Evolutionary conservation across 768 basidiomycete species (phyloP).

Genomic region (Phaeotremella skinneri): DNA sequence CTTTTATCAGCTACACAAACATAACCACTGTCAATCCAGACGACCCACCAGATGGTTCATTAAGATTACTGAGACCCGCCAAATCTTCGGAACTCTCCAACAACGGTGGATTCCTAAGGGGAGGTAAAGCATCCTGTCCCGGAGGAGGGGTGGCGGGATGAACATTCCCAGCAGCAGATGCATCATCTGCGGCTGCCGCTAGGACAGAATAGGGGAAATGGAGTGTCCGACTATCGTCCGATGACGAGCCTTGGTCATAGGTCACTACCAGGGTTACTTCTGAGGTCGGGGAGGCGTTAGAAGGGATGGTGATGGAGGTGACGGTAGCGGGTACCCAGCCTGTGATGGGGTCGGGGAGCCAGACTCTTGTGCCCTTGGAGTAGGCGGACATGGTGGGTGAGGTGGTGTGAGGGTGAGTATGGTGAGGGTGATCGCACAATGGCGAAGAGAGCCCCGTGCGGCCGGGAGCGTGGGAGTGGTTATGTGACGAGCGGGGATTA

Average conservation of each 20-base stretch:
- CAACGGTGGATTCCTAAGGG: constrained; percentile 91
- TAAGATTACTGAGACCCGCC: constrained; percentile 94
- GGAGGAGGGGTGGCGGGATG: constrained; percentile 26
- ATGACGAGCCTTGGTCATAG: constrained; percentile 12
- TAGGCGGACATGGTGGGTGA: constrained; percentile 26
- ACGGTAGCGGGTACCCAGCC: constrained; percentile 49
- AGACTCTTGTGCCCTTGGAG: constrained; percentile 48
- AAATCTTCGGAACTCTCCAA: constrained; percentile 97
- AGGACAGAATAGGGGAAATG: constrained; percentile 35
- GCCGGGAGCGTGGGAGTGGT: constrained; percentile 1
- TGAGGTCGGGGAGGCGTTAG: constrained; percentile 24
- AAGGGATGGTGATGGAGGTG: constrained; percentile 33
- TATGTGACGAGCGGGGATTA: too few species aligned
- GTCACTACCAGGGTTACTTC: constrained; percentile 31
- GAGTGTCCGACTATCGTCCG: constrained; percentile 22
- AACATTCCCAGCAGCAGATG: constrained; percentile 20
- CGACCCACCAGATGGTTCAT: constrained; percentile 85
- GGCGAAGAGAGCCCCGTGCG: too few species aligned
- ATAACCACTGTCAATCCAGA: background rate
- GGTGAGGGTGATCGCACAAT: too few species aligned
- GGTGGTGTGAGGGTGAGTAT: too few species aligned
- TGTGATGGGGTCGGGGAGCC: constrained; percentile 45
- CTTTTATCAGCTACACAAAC: constrained; percentile 2
- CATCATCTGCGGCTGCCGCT: constrained; percentile 23
- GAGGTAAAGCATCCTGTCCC: constrained; percentile 63